Conservation (phyloP, 306 rosid genomes). For the Trifolium fragiferum region DNA sequence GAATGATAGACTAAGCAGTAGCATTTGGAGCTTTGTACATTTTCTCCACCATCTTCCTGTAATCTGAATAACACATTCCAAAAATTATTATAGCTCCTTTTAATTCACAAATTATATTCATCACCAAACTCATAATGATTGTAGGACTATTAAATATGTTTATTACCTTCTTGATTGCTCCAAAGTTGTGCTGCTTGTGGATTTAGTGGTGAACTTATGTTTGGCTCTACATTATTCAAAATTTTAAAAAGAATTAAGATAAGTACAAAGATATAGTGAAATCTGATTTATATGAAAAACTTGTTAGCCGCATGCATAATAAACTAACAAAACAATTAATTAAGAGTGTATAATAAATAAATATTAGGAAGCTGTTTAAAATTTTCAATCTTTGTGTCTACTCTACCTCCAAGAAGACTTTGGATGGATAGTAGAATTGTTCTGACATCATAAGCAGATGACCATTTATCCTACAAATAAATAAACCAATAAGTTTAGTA, state of each 20-base stretch:
- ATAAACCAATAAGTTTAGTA: neutral
- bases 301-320: neutral
- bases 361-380: neutral
- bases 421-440: constrained; percentile 47
- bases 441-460: constrained; percentile 48
- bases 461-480: constrained; percentile 37
- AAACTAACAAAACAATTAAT: neutral
- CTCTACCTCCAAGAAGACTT: constrained; percentile 77
- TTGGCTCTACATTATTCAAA: constrained; percentile 65
- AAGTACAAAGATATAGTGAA: neutral
- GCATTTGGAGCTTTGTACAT: constrained; percentile 75
- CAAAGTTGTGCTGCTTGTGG: constrained; percentile 95
- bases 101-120: neutral
- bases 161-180: constrained; percentile 90
- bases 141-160: neutral
- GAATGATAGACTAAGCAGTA: constrained; percentile 17
- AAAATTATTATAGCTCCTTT: neutral
- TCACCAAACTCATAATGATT: neutral
- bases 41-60: constrained; percentile 95
- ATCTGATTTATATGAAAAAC: too few relatives aligned
- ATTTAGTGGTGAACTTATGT: constrained; percentile 86
- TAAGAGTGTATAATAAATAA: neutral
- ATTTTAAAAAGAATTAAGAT: neutral
- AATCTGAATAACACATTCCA: constrained; percentile 55
- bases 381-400: neutral